Evolutionary conservation across 2,329 filamentous ascomycete species (phyloP).

Genomic region (Colletotrichum horii): DNA sequence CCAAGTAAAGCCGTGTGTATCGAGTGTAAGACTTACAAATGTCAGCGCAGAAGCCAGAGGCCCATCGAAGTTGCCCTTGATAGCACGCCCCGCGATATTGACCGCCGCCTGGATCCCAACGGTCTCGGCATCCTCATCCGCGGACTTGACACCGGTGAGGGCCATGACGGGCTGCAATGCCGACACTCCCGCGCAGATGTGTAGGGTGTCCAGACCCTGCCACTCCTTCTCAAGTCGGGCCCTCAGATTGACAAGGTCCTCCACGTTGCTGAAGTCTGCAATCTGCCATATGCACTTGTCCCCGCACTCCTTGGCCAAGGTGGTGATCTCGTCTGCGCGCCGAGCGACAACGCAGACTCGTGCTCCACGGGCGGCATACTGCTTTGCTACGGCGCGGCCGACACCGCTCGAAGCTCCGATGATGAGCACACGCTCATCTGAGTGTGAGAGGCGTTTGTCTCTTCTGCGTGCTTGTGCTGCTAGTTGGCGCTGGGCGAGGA

Average conservation of each 20-base stretch:
- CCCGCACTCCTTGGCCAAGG: background rate
- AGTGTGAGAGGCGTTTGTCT: background rate
- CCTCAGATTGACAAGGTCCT: background rate
- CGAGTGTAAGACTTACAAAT: too few species aligned
- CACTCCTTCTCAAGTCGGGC: constrained; percentile 5
- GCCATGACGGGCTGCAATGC: constrained; percentile 11
- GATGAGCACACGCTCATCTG: constrained; percentile 7
- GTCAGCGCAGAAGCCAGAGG: background rate
- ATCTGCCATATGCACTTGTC: background rate
- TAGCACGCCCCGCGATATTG: background rate
- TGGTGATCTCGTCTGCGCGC: background rate
- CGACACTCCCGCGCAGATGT: constrained; percentile 6
- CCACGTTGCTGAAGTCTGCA: background rate
- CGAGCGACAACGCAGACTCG: constrained; percentile 4
- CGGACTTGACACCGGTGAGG: background rate
- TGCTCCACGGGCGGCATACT: constrained; percentile 6
- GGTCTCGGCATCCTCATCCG: background rate
- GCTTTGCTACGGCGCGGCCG: constrained; percentile 3
- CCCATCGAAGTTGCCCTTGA: constrained; percentile 9
- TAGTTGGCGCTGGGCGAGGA: background rate
- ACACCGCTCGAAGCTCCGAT: constrained; percentile 13
- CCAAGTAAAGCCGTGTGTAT: background rate
- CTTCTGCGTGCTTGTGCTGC: background rate
- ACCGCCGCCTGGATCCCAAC: background rate
- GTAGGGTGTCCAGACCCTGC: background rate